Percentiles rank a stretch among this genome's conserved stretches.
phyloP scores from a whole-genome alignment of 108 stramenopile species.

The Stephanodiscus triporus region DNA sequence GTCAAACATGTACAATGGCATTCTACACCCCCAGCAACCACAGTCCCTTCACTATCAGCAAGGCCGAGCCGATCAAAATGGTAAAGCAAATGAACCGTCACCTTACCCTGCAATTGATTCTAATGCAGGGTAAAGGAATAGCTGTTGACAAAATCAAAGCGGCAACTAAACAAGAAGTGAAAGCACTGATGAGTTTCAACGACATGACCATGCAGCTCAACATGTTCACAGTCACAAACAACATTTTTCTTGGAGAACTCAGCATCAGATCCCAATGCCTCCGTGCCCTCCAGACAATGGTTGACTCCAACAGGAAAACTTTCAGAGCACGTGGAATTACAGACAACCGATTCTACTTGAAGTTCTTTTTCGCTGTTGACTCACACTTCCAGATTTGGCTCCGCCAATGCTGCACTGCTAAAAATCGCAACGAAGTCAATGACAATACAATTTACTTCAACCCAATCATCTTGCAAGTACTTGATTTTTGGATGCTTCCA shows the following conservation, averaged over 20 bases:
- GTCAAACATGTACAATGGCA: no score
- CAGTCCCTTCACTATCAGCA: background rate
- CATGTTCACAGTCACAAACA: background rate
- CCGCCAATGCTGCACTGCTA: background rate
- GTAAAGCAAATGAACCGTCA: background rate
- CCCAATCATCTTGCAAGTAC: background rate
- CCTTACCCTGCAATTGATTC: background rate
- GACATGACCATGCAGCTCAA: background rate
- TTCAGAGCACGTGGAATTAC: background rate
- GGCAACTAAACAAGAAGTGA: background rate
- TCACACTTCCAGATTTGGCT: constrained; percentile 2
- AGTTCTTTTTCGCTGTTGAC: background rate
- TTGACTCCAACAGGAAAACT: background rate
- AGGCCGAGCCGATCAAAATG: background rate
- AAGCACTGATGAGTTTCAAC: background rate
- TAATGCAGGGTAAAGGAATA: background rate
- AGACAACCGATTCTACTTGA: background rate
- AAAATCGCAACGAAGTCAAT: background rate
- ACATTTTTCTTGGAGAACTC: background rate
- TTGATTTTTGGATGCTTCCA: background rate
- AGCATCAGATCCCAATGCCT: background rate
- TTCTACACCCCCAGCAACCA: background rate
- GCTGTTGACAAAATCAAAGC: background rate
- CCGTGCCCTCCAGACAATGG: background rate
- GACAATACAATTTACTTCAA: background rate